Evolutionary conservation across 2,329 filamentous ascomycete species (phyloP), one percentile per base, ranked within the genome.

Genomic region (Trichophyton verrucosum): DNA sequence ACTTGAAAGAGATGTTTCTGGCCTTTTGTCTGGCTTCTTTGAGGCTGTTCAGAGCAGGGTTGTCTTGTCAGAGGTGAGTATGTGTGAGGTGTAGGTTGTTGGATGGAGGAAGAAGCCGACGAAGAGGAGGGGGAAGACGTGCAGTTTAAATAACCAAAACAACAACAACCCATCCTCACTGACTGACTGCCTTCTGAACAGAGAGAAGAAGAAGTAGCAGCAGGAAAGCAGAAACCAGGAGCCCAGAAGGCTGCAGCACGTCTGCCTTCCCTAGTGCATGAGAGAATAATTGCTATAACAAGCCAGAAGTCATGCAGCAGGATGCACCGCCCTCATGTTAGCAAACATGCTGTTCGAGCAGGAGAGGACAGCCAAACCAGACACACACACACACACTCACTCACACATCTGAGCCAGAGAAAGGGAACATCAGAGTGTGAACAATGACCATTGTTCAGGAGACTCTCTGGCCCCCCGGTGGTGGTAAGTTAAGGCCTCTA

Each of bases 131-230:
- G 51, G 27, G 15, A 27, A 51, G 46, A n/a, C 9, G 15, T 47
- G 51, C 51, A 55, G 51, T n/a, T 55, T 55, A 36, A 33, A 55
- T 55, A 55, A 30, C 15, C 15, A 55, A 36, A 55, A 55, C n/a
- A 33, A 55, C 51, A 17, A 36, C 51, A 17, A 3, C 47, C 13
- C 46, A n/a, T 51, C 20, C 13, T 27, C 46, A 27, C 51, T 33
- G 13, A 15, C 49, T 33, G 8, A 7, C 20, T 20, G 24, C 51
- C 24, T 44, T 17, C n/a, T 44, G 7, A 55, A 27, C 51, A 55
- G 27, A 17, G 17, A 36, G 3, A 4, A 53, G 13, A 33, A 55
- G 40, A 17, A 36, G 27, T 6, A 30, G 24, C 2, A 20, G 51
- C 46, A 51, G 46, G 22, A n/a, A 6, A 51, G 46, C 46, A 51